phyloP scores from a whole-genome alignment of 208 protist genomes.

The Kentomonas sorsogonicus region DNA sequence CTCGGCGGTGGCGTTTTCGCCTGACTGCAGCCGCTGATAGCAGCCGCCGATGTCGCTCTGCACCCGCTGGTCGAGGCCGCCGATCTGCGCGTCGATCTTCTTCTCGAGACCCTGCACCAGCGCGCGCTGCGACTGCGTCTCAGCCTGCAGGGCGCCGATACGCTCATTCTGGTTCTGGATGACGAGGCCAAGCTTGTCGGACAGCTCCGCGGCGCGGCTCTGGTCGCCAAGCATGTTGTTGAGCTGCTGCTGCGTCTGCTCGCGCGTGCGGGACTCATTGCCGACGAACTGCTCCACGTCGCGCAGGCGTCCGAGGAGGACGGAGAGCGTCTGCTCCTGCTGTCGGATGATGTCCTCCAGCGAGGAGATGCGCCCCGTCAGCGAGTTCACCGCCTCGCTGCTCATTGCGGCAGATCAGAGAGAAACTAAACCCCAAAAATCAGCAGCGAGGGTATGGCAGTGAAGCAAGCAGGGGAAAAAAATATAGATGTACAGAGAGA shows the following conservation, averaged over 20 bases:
- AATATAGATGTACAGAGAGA: neutral
- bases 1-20: conserved; percentile 40
- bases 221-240: conserved; percentile 27
- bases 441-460: neutral
- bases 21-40: conserved; percentile 42
- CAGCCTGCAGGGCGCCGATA: conserved; percentile 50
- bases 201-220: conserved; percentile 14
- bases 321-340: conserved; percentile 56
- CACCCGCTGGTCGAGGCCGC: conserved; percentile 53
- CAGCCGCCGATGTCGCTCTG: conserved; percentile 44
- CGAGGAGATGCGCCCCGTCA: conserved; percentile 61
- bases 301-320: conserved; percentile 61
- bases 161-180: conserved; percentile 45
- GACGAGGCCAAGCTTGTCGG: conserved; percentile 13
- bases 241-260: conserved; percentile 45
- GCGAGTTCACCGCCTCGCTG: conserved; percentile 28
- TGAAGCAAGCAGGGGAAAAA: neutral
- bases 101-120: conserved; percentile 44
- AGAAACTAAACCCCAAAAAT: neutral
- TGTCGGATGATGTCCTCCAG: conserved; percentile 77
- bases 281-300: conserved; percentile 72
- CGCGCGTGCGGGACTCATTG: conserved; percentile 35
- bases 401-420: neutral
- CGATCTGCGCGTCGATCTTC: conserved; percentile 33
- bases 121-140: conserved; percentile 35